These are phyloP conservation scores for Luffa aegyptiaca DNA, from an alignment of 306 rosid species.

Conservation along the genomic window DNA sequence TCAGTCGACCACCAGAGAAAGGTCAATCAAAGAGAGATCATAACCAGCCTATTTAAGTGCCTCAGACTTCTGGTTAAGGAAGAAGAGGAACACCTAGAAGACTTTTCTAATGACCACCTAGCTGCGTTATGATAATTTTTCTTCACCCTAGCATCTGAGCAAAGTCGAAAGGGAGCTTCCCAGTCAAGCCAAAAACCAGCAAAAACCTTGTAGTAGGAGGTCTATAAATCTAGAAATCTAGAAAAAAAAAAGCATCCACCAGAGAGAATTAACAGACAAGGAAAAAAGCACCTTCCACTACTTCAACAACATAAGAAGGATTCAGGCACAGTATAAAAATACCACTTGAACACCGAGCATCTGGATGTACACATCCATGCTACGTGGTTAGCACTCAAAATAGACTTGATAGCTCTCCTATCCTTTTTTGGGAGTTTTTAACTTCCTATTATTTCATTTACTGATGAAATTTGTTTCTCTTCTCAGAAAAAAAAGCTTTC, in stretches of 20 bases:
- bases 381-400: neutral
- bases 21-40: neutral
- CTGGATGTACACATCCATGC: too few species aligned
- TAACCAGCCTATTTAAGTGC: neutral
- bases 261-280: neutral
- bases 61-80: neutral
- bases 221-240: neutral
- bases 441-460: too few species aligned
- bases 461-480: too few species aligned
- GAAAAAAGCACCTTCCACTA: neutral
- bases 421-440: too few species aligned
- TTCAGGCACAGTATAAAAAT: neutral
- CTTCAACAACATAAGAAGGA: neutral
- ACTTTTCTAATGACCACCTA: neutral
- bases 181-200: neutral
- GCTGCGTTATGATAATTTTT: neutral
- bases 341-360: neutral
- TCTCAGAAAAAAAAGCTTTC: neutral
- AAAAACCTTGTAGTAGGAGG: neutral
- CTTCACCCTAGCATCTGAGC: neutral
- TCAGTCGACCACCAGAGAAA: neutral
- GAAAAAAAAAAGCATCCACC: neutral
- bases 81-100: neutral
- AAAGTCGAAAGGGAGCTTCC: neutral
- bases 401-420: neutral